Evolutionary conservation across 2,329 filamentous ascomycete species (phyloP), one percentile per base, ranked within the genome.

Genomic region (Parascedosporium putredinis): DNA sequence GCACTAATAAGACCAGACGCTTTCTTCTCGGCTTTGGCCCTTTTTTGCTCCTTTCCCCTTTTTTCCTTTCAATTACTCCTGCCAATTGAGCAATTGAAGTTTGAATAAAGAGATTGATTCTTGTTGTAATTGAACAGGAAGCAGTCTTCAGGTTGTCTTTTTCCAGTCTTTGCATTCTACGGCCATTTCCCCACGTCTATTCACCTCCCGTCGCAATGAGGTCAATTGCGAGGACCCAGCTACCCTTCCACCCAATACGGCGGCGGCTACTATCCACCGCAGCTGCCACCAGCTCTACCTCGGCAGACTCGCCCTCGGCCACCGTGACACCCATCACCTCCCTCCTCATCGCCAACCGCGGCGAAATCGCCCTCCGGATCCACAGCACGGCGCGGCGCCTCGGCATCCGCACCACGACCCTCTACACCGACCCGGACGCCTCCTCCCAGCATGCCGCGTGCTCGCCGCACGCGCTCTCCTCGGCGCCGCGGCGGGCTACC

Each of bases 281-380:
- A 50, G 58, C 59, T 22, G n/a, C n/a, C n/a, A 61, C 63, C 47
- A 56, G 61, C 9, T 50, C 63, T n/a, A 52, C 58, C 25, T 60
- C 67, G 47, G 38, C 49, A 23, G 27, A 34, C 14, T 43, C 47
- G 12, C 20, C 45, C 9, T 47, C 49, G 14, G 5, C 49, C 14
- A 62, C 60, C 49, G 54, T 59, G 10, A 74, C 70, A 12, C 75
- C 78, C 25, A 78, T 83, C 56, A 82, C 81, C 50, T 95, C 89
- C 7, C 86, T 97, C 38, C 76, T 98, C 22, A 97, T 98, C 63
- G 93, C 93, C 49, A 98, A 98, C 65, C 84, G 93, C 58, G 93
- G 93, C 59, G 93, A 98, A 68, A 98, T 98, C 59, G 93, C 93
- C 46, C 75, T 98, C 63, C 86, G 93, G 57, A 93, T 98, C 57